A percentile compares a stretch with the other conserved stretches of the same genome.
phyloP scores from a whole-genome alignment of 306 rosid genomes.

The Oxytropis ochrocephala region DNA sequence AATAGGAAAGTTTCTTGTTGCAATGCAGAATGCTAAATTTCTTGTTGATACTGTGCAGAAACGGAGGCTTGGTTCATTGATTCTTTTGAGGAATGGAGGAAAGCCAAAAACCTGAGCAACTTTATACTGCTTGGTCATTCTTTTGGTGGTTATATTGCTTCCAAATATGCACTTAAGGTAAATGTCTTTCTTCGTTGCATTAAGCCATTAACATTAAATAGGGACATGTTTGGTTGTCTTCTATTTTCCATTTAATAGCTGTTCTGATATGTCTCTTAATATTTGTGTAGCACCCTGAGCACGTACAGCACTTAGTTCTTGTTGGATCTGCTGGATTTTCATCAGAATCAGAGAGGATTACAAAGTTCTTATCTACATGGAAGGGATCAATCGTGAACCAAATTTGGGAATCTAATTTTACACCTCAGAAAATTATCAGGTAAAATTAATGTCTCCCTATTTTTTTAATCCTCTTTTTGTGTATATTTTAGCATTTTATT shows the following conservation, averaged over 20 bases:
- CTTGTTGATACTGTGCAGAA: slow-evolving; percentile 47
- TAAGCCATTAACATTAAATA: background rate
- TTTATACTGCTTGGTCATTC: slow-evolving; percentile 94
- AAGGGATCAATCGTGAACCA: slow-evolving; percentile 77
- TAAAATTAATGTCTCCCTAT: slow-evolving; percentile 1
- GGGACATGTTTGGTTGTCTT: background rate
- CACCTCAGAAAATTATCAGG: slow-evolving; percentile 81
- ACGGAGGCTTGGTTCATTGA: slow-evolving; percentile 95
- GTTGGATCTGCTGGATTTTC: slow-evolving; percentile 89
- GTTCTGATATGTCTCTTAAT: slow-evolving; percentile 26
- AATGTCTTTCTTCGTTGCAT: slow-evolving; percentile 15
- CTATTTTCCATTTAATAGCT: background rate
- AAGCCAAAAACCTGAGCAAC: slow-evolving; percentile 79
- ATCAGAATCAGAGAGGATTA: slow-evolving; percentile 57
- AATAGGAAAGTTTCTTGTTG: slow-evolving; percentile 11
- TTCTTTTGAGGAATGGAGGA: slow-evolving; percentile 97
- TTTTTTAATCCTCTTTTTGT: background rate
- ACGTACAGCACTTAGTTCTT: slow-evolving; percentile 74
- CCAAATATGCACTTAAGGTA: slow-evolving; percentile 92
- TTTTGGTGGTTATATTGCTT: slow-evolving; percentile 94
- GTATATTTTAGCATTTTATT: background rate
- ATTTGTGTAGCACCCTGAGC: slow-evolving; percentile 82
- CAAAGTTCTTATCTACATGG: slow-evolving; percentile 73
- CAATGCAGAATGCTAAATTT: slow-evolving; percentile 25
- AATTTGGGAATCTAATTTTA: slow-evolving; percentile 95